A percentile compares a stretch with the other conserved stretches of the same genome.
Evolutionary conservation across 495 filamentous ascomycete species (phyloP).

Genomic region (Venustampulla echinocandica): DNA sequence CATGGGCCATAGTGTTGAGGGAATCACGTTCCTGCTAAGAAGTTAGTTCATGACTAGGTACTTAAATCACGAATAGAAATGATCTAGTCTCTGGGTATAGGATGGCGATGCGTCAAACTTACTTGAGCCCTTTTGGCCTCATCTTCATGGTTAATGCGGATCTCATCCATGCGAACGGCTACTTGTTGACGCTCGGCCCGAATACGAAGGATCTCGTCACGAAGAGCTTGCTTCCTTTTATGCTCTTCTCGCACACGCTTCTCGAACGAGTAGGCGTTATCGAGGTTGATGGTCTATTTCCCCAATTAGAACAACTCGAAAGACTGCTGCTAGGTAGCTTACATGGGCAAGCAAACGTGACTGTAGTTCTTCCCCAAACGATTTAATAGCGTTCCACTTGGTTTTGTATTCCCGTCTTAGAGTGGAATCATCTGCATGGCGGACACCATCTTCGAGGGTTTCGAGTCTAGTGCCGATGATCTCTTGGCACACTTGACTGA

Average conservation of each 20-base stretch:
- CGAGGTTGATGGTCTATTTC: slow-evolving; percentile 46
- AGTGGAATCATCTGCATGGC: slow-evolving; percentile 31
- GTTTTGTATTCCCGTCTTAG: slow-evolving; percentile 46
- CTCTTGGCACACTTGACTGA: slow-evolving; percentile 62
- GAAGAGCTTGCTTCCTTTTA: slow-evolving; percentile 54
- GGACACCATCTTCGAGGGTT: slow-evolving; percentile 32
- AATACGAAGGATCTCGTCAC: slow-evolving; percentile 54
- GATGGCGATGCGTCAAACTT: no score
- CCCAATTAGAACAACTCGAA: slow-evolving; percentile 18
- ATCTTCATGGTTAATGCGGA: slow-evolving; percentile 50
- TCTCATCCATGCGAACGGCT: slow-evolving; percentile 59
- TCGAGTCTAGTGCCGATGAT: slow-evolving; percentile 45
- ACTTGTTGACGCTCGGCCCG: slow-evolving; percentile 57
- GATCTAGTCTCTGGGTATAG: no score
- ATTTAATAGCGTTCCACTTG: slow-evolving; percentile 55
- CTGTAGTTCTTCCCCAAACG: slow-evolving; percentile 59
- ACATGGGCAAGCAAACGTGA: slow-evolving; percentile 53
- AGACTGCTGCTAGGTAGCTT: slow-evolving; percentile 21
- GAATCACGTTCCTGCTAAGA: slow-evolving; percentile 33
- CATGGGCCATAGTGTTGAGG: slow-evolving; percentile 44
- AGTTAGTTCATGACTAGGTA: background rate
- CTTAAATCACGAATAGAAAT: no score
- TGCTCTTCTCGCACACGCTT: slow-evolving; percentile 54
- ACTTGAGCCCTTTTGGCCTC: slow-evolving; percentile 39
- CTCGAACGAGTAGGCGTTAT: slow-evolving; percentile 54